phyloP scores from a whole-genome alignment of 2,329 filamentous ascomycete genomes.

The Dryadomyces quercus-mongolicae region DNA sequence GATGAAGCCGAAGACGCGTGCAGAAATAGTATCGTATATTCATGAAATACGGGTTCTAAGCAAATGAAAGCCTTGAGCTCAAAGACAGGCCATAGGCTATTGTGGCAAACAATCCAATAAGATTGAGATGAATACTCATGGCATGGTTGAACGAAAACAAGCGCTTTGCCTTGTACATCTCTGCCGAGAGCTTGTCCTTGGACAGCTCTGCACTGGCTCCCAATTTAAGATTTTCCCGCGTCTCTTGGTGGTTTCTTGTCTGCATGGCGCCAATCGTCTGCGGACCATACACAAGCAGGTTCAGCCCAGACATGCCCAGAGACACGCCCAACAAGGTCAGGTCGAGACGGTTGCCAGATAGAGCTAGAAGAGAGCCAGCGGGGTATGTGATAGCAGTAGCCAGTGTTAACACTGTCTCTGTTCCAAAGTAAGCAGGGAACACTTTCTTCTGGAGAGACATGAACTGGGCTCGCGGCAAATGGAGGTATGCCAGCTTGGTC shows the following conservation, averaged over 20 bases:
- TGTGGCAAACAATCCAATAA: neutral
- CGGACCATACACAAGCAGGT: neutral
- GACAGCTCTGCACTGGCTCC: neutral
- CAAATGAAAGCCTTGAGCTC: neutral
- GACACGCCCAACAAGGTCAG: neutral
- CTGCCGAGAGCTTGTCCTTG: neutral
- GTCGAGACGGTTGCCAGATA: neutral
- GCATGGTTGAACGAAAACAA: neutral
- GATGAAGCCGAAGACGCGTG: too few species aligned
- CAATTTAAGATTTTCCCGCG: neutral
- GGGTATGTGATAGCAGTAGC: neutral
- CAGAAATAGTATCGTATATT: too few species aligned
- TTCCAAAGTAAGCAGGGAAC: conserved; percentile 1
- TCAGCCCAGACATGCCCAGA: neutral
- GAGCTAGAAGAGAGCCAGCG: neutral
- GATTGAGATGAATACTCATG: conserved; percentile 3
- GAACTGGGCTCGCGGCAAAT: conserved; percentile 1
- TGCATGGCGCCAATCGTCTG: neutral
- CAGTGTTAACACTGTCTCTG: neutral
- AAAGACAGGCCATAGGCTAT: neutral
- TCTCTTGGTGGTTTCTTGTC: neutral
- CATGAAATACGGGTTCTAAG: too few species aligned
- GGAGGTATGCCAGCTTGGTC: conserved; percentile 1
- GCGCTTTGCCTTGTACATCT: conserved; percentile 3
- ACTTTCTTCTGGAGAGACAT: neutral